Percentiles rank a stretch among this genome's conserved stretches.
These are phyloP conservation scores for Aspergillus carlsbadensis DNA, from an alignment of 495 filamentous ascomycete genomes.

Conservation along the genomic window DNA sequence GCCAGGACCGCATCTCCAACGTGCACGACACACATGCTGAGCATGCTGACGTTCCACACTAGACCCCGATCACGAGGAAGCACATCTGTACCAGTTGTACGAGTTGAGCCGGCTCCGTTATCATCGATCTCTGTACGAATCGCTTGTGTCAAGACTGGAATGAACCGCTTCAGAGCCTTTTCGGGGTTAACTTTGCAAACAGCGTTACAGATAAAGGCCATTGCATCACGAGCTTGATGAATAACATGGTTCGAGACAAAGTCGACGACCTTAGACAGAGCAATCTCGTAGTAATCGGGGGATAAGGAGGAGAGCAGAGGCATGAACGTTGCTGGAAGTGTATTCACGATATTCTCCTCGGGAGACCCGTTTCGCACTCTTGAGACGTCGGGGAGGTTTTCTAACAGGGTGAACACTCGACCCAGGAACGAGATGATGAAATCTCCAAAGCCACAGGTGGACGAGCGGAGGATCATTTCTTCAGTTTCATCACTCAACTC, in stretches of 20 bases:
- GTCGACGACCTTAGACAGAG: constrained; percentile 83
- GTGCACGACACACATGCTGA: constrained; percentile 98
- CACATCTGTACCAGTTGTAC: constrained; percentile 90
- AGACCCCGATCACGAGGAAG: constrained; percentile 88
- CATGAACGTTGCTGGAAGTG: constrained; percentile 85
- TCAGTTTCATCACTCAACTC: constrained; percentile 85
- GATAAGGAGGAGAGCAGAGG: constrained; percentile 90
- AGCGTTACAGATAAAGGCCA: constrained; percentile 97
- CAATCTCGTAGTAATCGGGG: constrained; percentile 88
- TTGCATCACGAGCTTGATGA: constrained; percentile 94
- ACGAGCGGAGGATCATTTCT: constrained; percentile 88
- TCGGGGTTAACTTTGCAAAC: constrained; percentile 92
- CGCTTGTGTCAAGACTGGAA: constrained; percentile 83
- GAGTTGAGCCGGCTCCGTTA: constrained; percentile 92
- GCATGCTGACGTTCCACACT: constrained; percentile 95
- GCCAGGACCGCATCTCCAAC: constrained; percentile 85
- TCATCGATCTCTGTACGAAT: constrained; percentile 97
- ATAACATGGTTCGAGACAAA: constrained; percentile 97
- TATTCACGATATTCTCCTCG: constrained; percentile 97
- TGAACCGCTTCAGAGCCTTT: constrained; percentile 84
- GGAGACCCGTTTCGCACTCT: constrained; percentile 85
- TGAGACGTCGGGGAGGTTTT: constrained; percentile 90
- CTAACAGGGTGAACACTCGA: constrained; percentile 89
- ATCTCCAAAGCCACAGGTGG: constrained; percentile 88
- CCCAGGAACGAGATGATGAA: constrained; percentile 88